Evolutionary conservation across 345 rosid genomes (phyloP), one percentile per base, ranked within the genome.

Genomic region (Leavenworthia alabamica): DNA sequence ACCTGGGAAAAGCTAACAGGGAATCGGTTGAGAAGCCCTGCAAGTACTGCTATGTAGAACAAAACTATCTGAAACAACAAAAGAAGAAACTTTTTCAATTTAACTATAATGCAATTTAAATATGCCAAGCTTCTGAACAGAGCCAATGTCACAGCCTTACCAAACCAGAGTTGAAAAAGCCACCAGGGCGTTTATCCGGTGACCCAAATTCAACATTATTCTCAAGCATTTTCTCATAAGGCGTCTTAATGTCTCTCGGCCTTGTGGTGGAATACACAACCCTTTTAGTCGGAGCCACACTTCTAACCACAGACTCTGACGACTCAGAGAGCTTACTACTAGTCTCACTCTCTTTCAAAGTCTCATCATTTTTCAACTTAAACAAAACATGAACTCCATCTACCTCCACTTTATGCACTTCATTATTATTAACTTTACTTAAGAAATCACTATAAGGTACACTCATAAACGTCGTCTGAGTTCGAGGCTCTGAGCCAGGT

Each of bases 391-490:
- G 88, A 35, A 87, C 87, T 0, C 97, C 97, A 73, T 87, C 94
- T 0, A 93, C 91, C 71, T 87, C 99, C 56, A 86, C 99, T 67
- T 89, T 93, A 70, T 81, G 80, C 71, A 93, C 90, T 62, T 78
- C 83, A 63, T 89, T 79, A 19, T 62, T 50, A 19, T 52, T 85
- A 44, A 89, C 86, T 72, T 81, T 90, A 66, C 85, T 79, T 75
- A 93, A 76, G 56, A 93, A 93, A 0, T 85, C 96, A 48, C 99
- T 89, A 65, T 89, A 93, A 14, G 99, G 97, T 4, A 93, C 97
- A 29, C 83, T 81, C 20, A 84, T 54, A 33, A 81, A 75, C 12
- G 81, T 77, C 2, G 90, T 81, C 20, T 80, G 92, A 0, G 78
- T 78, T 29, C 88, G 76, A 0, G 96, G 94, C 71, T 93, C 96